A percentile compares a stretch with the other conserved stretches of the same genome.
phyloP scores from a whole-genome alignment of 176 grass and related monocot species.

The Triticum timopheevii region DNA sequence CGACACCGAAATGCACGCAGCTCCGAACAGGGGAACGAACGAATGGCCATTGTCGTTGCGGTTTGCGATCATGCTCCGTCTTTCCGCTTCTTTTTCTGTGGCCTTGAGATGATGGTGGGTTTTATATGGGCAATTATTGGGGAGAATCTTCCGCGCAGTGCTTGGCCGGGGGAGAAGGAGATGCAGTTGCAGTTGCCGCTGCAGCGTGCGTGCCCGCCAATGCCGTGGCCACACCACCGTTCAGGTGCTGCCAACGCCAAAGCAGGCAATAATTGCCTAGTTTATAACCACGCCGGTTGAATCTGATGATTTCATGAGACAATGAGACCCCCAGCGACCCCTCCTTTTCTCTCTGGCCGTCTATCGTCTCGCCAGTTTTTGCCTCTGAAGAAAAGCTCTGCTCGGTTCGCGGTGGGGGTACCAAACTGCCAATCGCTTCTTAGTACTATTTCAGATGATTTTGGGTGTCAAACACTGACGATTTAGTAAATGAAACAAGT shows the following conservation, averaged over 20 bases:
- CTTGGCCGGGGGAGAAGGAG: neutral
- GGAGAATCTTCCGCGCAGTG: slow-evolving; percentile 15
- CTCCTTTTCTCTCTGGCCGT: no score
- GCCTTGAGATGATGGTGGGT: neutral
- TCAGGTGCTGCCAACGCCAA: slow-evolving; percentile 36
- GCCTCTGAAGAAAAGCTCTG: no score
- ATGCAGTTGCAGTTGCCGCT: neutral
- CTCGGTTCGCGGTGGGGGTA: no score
- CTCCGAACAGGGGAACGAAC: neutral
- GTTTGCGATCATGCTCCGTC: slow-evolving; percentile 6
- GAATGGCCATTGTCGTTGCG: neutral
- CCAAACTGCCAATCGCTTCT: no score
- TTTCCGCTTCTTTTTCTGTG: slow-evolving; percentile 12
- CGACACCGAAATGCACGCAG: slow-evolving; percentile 38
- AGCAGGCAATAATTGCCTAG: slow-evolving; percentile 37
- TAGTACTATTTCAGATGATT: neutral
- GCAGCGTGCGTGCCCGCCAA: neutral
- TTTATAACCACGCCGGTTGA: neutral
- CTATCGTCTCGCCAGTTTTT: no score
- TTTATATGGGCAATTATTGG: slow-evolving; percentile 45
- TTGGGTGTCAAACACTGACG: neutral
- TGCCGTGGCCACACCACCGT: neutral
- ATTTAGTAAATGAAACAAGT: neutral
- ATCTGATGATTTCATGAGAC: slow-evolving; percentile 30
- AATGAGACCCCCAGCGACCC: neutral